Conservation (phyloP, 345 rosid genomes). For the Leavenworthia alabamica region DNA sequence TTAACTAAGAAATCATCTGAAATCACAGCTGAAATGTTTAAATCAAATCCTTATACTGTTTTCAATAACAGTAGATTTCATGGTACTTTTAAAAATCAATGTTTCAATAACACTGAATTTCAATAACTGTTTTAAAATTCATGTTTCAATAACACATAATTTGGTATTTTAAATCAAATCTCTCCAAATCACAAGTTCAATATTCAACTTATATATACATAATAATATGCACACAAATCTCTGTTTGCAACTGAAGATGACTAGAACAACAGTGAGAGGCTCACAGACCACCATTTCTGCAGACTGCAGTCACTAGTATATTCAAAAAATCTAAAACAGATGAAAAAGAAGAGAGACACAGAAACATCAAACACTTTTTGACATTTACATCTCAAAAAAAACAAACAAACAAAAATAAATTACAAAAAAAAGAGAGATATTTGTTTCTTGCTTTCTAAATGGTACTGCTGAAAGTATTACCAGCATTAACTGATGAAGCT, state of each 20-base stretch:
- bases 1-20: too few relatives aligned
- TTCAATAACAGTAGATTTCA: too few relatives aligned
- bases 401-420: not conserved
- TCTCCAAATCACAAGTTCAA: too few relatives aligned
- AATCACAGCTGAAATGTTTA: too few relatives aligned
- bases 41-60: too few relatives aligned
- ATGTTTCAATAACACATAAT: too few relatives aligned
- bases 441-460: not conserved
- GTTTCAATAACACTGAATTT: too few relatives aligned
- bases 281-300: slow-evolving; percentile 1
- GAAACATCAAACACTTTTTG: slow-evolving; percentile 11
- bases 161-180: too few relatives aligned
- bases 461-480: slow-evolving; percentile 35
- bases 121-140: too few relatives aligned
- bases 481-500: slow-evolving; percentile 38
- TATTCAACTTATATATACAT: not conserved
- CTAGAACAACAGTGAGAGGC: slow-evolving; percentile 1
- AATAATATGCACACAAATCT: slow-evolving; percentile 22
- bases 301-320: slow-evolving; percentile 1
- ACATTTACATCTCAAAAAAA: slow-evolving; percentile 9
- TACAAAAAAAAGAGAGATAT: not conserved
- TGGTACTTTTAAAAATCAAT: too few relatives aligned
- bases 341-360: not conserved
- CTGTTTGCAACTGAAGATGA: slow-evolving; percentile 14
- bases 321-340: not conserved